Evolutionary conservation across 768 basidiomycete species (phyloP), one percentile per base, ranked within the genome.

Genomic region (Russula brevipes): DNA sequence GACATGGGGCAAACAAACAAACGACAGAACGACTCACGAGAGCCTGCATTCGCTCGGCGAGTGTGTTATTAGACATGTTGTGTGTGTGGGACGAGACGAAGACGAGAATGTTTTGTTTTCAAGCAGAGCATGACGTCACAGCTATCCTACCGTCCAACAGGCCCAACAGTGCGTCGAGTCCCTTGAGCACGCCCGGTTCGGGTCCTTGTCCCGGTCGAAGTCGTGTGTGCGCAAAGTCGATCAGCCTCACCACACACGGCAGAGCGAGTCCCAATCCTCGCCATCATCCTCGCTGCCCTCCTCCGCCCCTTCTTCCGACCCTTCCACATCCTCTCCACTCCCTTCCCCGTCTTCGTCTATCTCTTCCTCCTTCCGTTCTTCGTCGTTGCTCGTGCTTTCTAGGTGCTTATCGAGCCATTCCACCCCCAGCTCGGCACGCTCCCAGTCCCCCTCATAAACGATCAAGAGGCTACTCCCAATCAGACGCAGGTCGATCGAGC

Each of bases 221-320:
- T 30, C 81, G 76, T 2, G 94, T 88, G 73, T 98, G 96, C 7
- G 94, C 95, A 72, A 99, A 98, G 76, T 99, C 96, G 67, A 98
- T 98, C 66, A 97, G 76, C 67, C 87, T 87, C 63, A 97, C 79
- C 14, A 79, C 77, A 53, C 47, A 65, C 4, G 60, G 24, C 51
- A 47, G 4, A 42, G 19, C 2, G 14, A 8, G n/a, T 17, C 61
- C 30, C 36, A 52, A 33, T 41, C 60, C 0, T 36, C 50, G 38
- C 52, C 35, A 8, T 50, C 64, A 11, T 46, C 60, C 1, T 54
- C 68, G 44, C 47, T 58, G 1, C 31, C 59, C 14, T 53, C 66
- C 7, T 61, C 66, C 3, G 47, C 71, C 33, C 65, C 69, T 3
- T 39, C 61, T 31, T 54, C 70, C 4, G 24, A 64, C 38, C 62